A percentile compares a stretch with the other conserved stretches of the same genome.
Evolutionary conservation across 768 basidiomycete species (phyloP).

Genomic region (Coprinopsis sp.): DNA sequence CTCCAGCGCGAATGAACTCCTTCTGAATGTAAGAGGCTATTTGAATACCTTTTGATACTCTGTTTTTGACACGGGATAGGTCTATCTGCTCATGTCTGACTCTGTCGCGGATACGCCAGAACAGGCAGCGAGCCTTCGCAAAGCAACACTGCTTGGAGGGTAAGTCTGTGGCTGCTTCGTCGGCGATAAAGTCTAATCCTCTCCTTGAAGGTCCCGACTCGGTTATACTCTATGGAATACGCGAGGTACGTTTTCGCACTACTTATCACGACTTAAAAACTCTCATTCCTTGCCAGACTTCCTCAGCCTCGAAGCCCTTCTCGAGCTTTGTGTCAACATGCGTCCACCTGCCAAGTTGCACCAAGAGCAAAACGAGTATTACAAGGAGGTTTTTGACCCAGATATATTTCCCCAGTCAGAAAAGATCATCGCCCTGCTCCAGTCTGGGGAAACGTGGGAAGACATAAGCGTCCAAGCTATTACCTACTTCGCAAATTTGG

Average conservation of each 20-base stretch:
- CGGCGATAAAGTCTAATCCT: background rate
- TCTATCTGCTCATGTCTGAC: constrained; percentile 50
- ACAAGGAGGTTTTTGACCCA: constrained; percentile 47
- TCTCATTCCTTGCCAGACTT: constrained; percentile 36
- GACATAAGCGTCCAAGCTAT: constrained; percentile 43
- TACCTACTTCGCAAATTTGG: constrained; percentile 39
- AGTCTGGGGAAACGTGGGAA: constrained; percentile 45
- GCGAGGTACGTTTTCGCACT: constrained; percentile 32
- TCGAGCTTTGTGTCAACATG: constrained; percentile 53
- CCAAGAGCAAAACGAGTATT: constrained; percentile 41
- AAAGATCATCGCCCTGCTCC: constrained; percentile 37
- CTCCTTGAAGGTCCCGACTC: constrained; percentile 43
- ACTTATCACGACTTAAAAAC: background rate
- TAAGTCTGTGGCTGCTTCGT: constrained; percentile 17
- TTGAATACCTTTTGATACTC: constrained; percentile 5
- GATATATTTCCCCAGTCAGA: constrained; percentile 31
- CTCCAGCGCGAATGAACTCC: constrained; percentile 14
- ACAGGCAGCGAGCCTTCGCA: constrained; percentile 46
- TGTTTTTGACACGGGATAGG: constrained; percentile 29
- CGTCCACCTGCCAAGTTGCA: constrained; percentile 39
- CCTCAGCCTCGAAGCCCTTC: constrained; percentile 50
- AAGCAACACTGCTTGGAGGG: constrained; percentile 45
- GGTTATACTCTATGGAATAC: constrained; percentile 45
- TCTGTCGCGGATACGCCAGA: constrained; percentile 32
- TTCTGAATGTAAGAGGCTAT: constrained; percentile 23